Evolutionary conservation across 2,329 filamentous ascomycete genomes (phyloP), one percentile per base, ranked within the genome.

Genomic region (Penicillium sp.): DNA sequence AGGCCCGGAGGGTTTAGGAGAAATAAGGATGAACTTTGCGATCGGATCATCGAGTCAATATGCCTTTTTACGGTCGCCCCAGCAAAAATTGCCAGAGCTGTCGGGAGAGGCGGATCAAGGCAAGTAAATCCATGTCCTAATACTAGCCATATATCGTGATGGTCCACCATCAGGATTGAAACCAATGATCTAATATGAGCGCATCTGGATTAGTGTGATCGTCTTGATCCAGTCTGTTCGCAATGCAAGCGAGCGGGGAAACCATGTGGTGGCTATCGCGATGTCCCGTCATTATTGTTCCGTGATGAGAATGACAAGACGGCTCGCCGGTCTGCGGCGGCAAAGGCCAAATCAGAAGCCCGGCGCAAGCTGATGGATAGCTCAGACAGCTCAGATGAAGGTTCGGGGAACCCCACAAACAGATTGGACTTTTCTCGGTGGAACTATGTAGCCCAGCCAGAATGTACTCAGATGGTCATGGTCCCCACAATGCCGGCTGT

Each of bases 161-260:
- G 42, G 33, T 53, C 35, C 26, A 55, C 62, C 51, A 57, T 53
- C n/a, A 1, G 15, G 24, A 33, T 24, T 35, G 28, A 51, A 51
- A 13, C 49, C 49, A 33, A 51, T 51, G 9, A 28, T 45, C 53
- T 56, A 28, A 54, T 38, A 38, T 22, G 13, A 51, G 5, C 17
- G 15, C n/a, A 12, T 37, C 3, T 37, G 15, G 24, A 33, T 3
- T 54, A 75, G 73, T 76, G 74, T 64, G 73, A 75, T 51, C 69
- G 70, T 33, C 63, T 64, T 17, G 61, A 66, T 8, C 69, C 71
- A 8, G 65, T 67, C 22, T 76, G 74, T 59, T 71, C 73, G n/a
- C 74, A 75, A 60, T 76, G 73, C 57, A 70, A 59, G 44, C 66
- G 73, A 53, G 72, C 67, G 24, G 70, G 71, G 24, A 69, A 74